Conservation (phyloP, 1,284 basidiomycete species). For the Cryptococcus sp. region DNA sequence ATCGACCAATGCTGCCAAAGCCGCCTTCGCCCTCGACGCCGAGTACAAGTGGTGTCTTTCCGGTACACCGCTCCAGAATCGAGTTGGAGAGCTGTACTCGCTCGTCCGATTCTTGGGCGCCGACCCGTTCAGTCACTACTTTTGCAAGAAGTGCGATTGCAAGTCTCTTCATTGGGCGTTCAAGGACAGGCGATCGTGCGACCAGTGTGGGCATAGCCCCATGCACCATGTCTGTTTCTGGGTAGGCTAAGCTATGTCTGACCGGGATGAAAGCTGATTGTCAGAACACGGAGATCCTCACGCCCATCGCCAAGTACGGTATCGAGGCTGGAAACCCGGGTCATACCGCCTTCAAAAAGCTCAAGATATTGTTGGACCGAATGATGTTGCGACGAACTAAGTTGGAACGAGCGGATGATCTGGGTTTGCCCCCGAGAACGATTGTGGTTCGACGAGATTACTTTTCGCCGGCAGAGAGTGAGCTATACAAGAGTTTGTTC, state of each 20-base stretch:
- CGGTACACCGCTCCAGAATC: constrained; percentile 94
- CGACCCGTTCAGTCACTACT: constrained; percentile 81
- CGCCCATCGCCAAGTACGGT: constrained; percentile 77
- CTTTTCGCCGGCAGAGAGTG: constrained; percentile 96
- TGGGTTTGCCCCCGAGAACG: constrained; percentile 91
- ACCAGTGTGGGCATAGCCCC: constrained; percentile 86
- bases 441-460: constrained; percentile 84
- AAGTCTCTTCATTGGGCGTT: constrained; percentile 52
- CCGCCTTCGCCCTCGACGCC: constrained; percentile 79
- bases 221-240: constrained; percentile 76
- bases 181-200: constrained; percentile 70
- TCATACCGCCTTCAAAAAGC: constrained; percentile 76
- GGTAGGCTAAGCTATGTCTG: constrained; percentile 17
- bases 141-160: constrained; percentile 65
- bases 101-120: constrained; percentile 83
- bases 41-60: constrained; percentile 92
- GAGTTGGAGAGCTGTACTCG: constrained; percentile 97
- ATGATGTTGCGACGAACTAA: constrained; percentile 76
- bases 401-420: constrained; percentile 93
- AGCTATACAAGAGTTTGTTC: constrained; percentile 88
- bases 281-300: constrained; percentile 82
- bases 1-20: constrained; percentile 91
- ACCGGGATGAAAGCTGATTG: not conserved
- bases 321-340: constrained; percentile 63
- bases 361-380: constrained; percentile 78